Evolutionary conservation across 805 yeast genomes (phyloP).

Genomic region (Ogataea parapolymorpha): DNA sequence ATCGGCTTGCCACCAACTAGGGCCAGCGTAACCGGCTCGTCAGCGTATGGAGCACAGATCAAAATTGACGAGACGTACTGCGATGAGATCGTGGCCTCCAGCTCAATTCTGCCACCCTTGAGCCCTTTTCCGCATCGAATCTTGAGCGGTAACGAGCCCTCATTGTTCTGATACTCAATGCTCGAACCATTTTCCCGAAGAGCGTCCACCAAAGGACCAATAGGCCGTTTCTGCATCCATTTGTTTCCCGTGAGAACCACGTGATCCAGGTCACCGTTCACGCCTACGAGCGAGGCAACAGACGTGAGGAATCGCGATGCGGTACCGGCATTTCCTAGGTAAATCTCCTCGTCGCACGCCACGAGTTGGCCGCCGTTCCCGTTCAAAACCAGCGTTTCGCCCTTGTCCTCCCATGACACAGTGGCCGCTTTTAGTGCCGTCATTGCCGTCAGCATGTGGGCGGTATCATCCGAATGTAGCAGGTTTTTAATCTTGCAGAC

Average conservation of each 20-base stretch:
- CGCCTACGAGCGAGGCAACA: conserved; percentile 78
- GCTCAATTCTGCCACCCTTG: conserved; percentile 87
- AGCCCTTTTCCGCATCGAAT: conserved; percentile 68
- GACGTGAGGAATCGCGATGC: conserved; percentile 94
- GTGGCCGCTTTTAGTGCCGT: conserved; percentile 75
- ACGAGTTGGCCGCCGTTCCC: conserved; percentile 79
- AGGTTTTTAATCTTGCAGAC: conserved; percentile 78
- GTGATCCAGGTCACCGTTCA: conserved; percentile 37
- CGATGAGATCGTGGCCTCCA: conserved; percentile 94
- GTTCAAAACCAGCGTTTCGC: conserved; percentile 79
- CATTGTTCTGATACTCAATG: conserved; percentile 64
- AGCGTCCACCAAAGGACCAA: conserved; percentile 94
- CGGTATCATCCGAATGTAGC: conserved; percentile 94
- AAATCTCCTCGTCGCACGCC: conserved; percentile 65
- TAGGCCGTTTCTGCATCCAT: conserved; percentile 96
- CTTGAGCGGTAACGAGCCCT: conserved; percentile 83
- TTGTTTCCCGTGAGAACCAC: conserved; percentile 87
- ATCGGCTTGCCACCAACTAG: conserved; percentile 96
- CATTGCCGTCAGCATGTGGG: conserved; percentile 89
- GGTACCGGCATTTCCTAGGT: conserved; percentile 96
- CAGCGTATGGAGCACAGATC: conserved; percentile 97
- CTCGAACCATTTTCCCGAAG: conserved; percentile 73
- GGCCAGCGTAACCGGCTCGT: conserved; percentile 79
- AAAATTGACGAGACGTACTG: conserved; percentile 94
- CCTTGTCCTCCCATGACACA: conserved; percentile 80